Evolutionary conservation across 306 rosid species (phyloP).

Genomic region (Vigna hirtella): DNA sequence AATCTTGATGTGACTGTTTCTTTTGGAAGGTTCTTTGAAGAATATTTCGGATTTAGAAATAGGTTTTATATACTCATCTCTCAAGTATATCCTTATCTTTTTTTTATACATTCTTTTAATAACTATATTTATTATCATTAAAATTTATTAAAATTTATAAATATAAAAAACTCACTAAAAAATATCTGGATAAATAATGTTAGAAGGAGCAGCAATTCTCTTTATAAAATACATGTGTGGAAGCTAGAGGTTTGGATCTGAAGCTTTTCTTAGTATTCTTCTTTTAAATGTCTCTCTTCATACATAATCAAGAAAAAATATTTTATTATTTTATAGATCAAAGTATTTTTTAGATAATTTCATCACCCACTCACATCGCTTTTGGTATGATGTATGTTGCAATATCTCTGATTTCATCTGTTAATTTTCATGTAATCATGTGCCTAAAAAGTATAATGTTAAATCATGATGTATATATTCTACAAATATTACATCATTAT

Average conservation of each 20-base stretch:
- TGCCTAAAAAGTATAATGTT: neutral
- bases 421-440: neutral
- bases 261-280: neutral
- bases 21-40: neutral
- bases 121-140: neutral
- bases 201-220: neutral
- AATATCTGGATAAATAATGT: neutral
- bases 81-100: neutral
- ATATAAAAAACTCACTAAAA: too few species aligned
- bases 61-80: neutral
- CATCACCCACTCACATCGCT: neutral
- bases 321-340: neutral
- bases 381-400: neutral
- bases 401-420: neutral
- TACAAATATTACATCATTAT: neutral
- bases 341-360: neutral
- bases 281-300: neutral
- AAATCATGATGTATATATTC: neutral
- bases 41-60: neutral
- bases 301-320: neutral
- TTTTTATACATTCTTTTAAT: neutral
- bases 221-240: neutral
- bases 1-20: neutral
- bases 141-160: neutral
- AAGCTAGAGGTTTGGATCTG: conserved; percentile 13